A percentile compares a stretch with the other conserved stretches of the same genome.
These are phyloP conservation scores for Phytophthora citrophthora DNA, from an alignment of 352 stramenopile species.

Conservation along the genomic window DNA sequence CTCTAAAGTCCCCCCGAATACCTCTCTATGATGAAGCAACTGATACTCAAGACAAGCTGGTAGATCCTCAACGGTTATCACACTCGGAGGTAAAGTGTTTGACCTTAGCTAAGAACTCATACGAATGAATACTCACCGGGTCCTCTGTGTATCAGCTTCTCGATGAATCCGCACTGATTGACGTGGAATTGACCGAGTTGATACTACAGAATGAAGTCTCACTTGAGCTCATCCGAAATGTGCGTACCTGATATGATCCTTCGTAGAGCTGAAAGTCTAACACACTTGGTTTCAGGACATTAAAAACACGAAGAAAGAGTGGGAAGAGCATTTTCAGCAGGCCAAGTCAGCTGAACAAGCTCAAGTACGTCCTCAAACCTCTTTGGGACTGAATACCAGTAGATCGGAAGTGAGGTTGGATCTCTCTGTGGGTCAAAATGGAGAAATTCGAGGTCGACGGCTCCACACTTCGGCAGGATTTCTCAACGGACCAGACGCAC, in stretches of 20 bases:
- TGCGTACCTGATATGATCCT: constrained; percentile 22
- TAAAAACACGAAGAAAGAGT: constrained; percentile 83
- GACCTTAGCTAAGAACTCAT: background rate
- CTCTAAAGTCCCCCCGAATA: constrained; percentile 24
- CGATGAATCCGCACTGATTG: constrained; percentile 74
- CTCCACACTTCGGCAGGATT: constrained; percentile 67
- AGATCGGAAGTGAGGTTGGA: constrained; percentile 1
- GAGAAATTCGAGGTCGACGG: constrained; percentile 34
- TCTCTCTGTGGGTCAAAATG: constrained; percentile 8
- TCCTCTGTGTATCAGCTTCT: constrained; percentile 47
- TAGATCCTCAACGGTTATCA: constrained; percentile 23
- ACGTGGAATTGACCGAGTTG: constrained; percentile 82
- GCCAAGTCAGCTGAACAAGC: constrained; percentile 52
- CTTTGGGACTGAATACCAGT: constrained; percentile 42
- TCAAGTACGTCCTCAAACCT: constrained; percentile 57
- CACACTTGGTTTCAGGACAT: constrained; percentile 47
- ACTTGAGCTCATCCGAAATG: constrained; percentile 83
- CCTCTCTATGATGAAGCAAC: background rate
- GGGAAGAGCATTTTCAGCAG: constrained; percentile 64
- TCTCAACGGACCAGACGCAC: constrained; percentile 48
- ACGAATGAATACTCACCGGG: background rate
- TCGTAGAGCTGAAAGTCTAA: background rate
- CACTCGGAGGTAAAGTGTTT: constrained; percentile 28
- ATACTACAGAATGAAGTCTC: constrained; percentile 89
- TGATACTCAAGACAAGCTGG: constrained; percentile 19